A percentile compares a stretch with the other conserved stretches of the same genome.
These are phyloP conservation scores for Eucalyptus sp. DNA, from an alignment of 345 rosid genomes.

Conservation along the genomic window DNA sequence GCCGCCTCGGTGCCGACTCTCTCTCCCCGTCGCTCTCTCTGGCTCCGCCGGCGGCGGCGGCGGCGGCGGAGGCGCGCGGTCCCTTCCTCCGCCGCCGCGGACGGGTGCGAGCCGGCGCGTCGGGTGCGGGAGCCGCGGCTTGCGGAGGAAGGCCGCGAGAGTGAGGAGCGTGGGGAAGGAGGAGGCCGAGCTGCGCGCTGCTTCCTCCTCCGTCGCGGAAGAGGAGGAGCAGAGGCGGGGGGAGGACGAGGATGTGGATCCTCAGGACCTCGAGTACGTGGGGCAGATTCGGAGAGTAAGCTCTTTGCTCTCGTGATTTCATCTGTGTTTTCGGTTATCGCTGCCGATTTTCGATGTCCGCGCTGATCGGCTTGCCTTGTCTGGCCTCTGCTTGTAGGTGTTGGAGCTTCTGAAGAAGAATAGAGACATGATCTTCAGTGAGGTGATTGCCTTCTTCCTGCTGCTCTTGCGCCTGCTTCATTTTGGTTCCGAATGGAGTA, in stretches of 20 bases:
- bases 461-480: neutral
- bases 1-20: neutral
- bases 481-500: neutral
- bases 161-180: constrained; percentile 15
- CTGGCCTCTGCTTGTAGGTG: constrained; percentile 16
- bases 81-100: neutral
- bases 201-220: neutral
- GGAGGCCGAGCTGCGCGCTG: constrained; percentile 15
- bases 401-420: constrained; percentile 80
- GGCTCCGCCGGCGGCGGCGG: neutral
- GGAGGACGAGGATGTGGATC: constrained; percentile 2
- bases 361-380: neutral
- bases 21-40: neutral
- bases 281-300: constrained; percentile 29
- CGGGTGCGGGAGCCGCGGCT: neutral
- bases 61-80: no score
- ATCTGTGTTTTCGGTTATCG: neutral
- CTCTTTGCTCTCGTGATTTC: neutral
- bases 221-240: neutral
- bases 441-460: constrained; percentile 24
- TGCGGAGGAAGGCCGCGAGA: neutral
- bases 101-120: neutral
- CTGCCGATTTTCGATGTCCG: neutral
- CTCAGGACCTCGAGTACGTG: constrained; percentile 26
- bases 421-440: constrained; percentile 83